These are phyloP conservation scores for Chamaecrista fasciculata DNA, from an alignment of 306 rosid species.

Conservation along the genomic window DNA sequence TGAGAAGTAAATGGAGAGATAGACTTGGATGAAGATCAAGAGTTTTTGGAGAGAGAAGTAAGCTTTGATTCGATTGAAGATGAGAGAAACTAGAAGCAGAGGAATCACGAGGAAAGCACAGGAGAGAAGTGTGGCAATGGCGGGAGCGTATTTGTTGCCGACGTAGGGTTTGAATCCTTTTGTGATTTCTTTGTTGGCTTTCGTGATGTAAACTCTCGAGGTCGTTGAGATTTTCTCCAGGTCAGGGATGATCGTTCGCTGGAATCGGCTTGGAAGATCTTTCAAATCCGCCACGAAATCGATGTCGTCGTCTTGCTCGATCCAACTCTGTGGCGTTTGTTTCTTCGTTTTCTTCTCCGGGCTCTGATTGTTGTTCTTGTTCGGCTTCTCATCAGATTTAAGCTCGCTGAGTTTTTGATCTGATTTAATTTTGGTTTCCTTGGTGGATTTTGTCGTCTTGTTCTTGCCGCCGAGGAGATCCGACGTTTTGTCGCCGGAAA, in stretches of 20 bases:
- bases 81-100: slow-evolving; percentile 64
- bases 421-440: slow-evolving; percentile 28
- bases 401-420: slow-evolving; percentile 5
- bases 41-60: slow-evolving; percentile 89
- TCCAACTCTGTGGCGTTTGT: slow-evolving; percentile 49
- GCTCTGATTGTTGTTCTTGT: slow-evolving; percentile 32
- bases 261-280: slow-evolving; percentile 66
- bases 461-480: slow-evolving; percentile 59
- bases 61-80: slow-evolving; percentile 76
- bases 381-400: slow-evolving; percentile 25
- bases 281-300: slow-evolving; percentile 64
- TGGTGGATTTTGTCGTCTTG: slow-evolving; percentile 60
- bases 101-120: slow-evolving; percentile 69
- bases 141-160: slow-evolving; percentile 81
- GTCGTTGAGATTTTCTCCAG: slow-evolving; percentile 72
- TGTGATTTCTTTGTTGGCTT: slow-evolving; percentile 74
- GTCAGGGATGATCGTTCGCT: slow-evolving; percentile 69
- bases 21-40: slow-evolving; percentile 84
- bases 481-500: slow-evolving; percentile 35
- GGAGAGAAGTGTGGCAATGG: slow-evolving; percentile 61
- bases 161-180: slow-evolving; percentile 77
- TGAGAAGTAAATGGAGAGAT: slow-evolving; percentile 78
- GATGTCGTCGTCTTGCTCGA: slow-evolving; percentile 44
- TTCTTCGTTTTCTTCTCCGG: slow-evolving; percentile 38
- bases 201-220: slow-evolving; percentile 59